Base-by-base conservation (phyloP, 1,139 yeast species). In the Hyphopichia fennica region DNA sequence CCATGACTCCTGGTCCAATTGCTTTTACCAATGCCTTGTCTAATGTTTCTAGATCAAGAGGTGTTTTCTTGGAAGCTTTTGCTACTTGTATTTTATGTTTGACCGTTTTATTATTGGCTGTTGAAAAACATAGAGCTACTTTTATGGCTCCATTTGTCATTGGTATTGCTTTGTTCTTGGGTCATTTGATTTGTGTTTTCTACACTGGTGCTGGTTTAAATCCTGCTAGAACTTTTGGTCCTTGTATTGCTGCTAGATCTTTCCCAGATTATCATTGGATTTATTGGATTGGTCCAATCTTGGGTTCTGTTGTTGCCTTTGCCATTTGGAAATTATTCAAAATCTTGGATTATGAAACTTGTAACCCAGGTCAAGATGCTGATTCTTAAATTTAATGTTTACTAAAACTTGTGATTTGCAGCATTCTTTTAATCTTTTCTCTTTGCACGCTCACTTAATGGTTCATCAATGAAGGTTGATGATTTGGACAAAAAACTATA, bases 191-290 rank as follows among this genome's bases (percentile, higher is more conserved):
- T 52, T 79, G 87, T 62, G 87, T 89, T 46, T 87, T 77, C 78
- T 86, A 81, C 72, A 86, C 96, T 42, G 96, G 96, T 62, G 96
- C 96, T 35, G 96, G 96, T 60, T 74, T 87, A 60, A 88, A 88
- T 76, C 96, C 96, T 43, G 96, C 96, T 39, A 82, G 96, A 72
- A 72, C 89, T 27, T 79, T 89, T 48, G 96, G 96, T 58, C 95
- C 96, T 42, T 78, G 84, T 62, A 74, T 87, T 46, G 95, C 91
- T 45, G 77, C 78, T 44, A 70, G 67, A 45, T 71, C 78, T 30
- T 89, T 89, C 83, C 95, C 96, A 34, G 65, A 61, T 57, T 88
- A 89, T 69, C 90, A 82, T 74, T 89, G 96, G 96, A 87, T 89
- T 51, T 89, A 89, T 75, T 87, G 95, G 95, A 79, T 89, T 44